Evolutionary conservation across 75 land plant genomes (phyloP).

Genomic region (Chamaecyparis obtusa): DNA sequence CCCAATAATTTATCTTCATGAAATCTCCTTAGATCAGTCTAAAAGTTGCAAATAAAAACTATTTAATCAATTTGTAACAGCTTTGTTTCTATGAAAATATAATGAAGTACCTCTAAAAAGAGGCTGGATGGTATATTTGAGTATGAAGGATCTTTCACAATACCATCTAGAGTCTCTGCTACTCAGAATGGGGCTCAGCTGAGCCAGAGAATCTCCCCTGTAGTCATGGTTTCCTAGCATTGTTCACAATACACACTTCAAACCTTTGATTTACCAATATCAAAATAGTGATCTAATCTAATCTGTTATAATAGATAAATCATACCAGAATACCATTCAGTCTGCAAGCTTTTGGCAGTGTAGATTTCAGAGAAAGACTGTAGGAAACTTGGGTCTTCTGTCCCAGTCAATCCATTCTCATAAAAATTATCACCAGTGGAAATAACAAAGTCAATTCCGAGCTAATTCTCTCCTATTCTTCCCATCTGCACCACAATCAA

Average conservation of each 20-base stretch:
- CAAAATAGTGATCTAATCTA: neutral
- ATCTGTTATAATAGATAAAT: neutral
- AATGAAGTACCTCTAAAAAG: neutral
- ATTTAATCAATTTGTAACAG: no score
- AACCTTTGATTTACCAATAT: neutral
- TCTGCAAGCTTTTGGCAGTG: slow-evolving; percentile 83
- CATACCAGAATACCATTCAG: slow-evolving; percentile 74
- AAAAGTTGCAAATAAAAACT: no score
- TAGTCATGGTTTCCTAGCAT: slow-evolving; percentile 91
- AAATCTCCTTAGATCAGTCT: no score
- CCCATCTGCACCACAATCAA: slow-evolving; percentile 66
- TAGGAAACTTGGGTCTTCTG: slow-evolving; percentile 47
- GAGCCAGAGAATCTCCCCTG: slow-evolving; percentile 66
- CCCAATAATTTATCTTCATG: no score
- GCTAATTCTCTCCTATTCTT: slow-evolving; percentile 48
- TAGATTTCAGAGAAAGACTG: slow-evolving; percentile 69
- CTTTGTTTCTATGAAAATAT: neutral
- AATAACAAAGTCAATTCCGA: slow-evolving; percentile 68
- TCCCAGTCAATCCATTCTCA: slow-evolving; percentile 53
- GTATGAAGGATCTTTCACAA: slow-evolving; percentile 54
- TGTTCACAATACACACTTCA: neutral
- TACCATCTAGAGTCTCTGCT: slow-evolving; percentile 54
- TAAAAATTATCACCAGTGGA: slow-evolving; percentile 94
- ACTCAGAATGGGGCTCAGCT: slow-evolving; percentile 50
- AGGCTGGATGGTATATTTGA: slow-evolving; percentile 17